Percentiles rank a stretch among this genome's conserved stretches.
Conservation (phyloP, 768 basidiomycete species). For the Boletus rubropictus region DNA sequence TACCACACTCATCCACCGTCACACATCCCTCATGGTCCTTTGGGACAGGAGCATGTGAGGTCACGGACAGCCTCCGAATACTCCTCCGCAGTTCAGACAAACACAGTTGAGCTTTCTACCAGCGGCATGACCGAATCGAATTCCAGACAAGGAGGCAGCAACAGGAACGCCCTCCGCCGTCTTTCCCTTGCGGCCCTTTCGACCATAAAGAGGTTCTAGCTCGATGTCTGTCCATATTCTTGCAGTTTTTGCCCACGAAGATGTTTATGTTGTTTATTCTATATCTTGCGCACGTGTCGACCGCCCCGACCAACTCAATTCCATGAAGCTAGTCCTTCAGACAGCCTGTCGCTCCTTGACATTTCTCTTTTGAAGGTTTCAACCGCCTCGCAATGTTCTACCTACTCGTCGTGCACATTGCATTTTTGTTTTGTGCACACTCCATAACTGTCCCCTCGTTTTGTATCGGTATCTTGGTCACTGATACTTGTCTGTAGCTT, state of each 20-base stretch:
- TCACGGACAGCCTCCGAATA: slow-evolving; percentile 21
- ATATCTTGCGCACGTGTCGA: slow-evolving; percentile 3
- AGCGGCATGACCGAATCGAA: slow-evolving; percentile 5
- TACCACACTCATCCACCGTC: slow-evolving; percentile 13
- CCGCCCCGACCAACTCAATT: background rate
- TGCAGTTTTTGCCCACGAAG: slow-evolving; percentile 1
- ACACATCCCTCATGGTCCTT: slow-evolving; percentile 3
- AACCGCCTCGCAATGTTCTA: background rate
- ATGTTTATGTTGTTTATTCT: slow-evolving; percentile 4
- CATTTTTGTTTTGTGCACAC: background rate
- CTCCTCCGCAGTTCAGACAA: slow-evolving; percentile 18
- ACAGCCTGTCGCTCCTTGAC: slow-evolving; percentile 4
- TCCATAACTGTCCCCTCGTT: slow-evolving; percentile 7
- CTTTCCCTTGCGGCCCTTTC: slow-evolving; percentile 30
- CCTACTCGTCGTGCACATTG: background rate
- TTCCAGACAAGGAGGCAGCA: slow-evolving; percentile 13
- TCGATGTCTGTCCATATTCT: background rate
- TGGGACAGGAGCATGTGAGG: slow-evolving; percentile 8
- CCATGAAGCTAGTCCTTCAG: background rate
- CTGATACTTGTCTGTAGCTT: background rate
- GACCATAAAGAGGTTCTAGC: slow-evolving; percentile 23
- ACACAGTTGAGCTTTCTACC: slow-evolving; percentile 7
- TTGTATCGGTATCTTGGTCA: slow-evolving; percentile 12
- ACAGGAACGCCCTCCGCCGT: slow-evolving; percentile 23
- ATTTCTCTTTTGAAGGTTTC: slow-evolving; percentile 1